Evolutionary conservation across 2,329 filamentous ascomycete genomes (phyloP), one percentile per base, ranked within the genome.

Genomic region (Amauroascus verrucosus): DNA sequence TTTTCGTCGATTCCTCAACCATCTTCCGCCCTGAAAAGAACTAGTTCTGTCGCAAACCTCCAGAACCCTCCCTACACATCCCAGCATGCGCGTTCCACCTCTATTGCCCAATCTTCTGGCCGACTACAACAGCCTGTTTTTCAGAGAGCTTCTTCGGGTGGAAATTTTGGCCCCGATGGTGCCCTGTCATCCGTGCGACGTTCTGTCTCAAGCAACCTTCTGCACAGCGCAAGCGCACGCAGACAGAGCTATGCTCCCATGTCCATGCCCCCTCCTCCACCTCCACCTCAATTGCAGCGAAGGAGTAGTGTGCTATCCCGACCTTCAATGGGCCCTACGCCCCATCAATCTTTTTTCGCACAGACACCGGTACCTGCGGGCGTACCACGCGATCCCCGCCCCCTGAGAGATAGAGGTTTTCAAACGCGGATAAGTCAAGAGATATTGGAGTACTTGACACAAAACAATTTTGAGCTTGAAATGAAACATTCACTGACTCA

Each of bases 401-500:
- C 90, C 13, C 74, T 97, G 51, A 86, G 84, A 64, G 88, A 97
- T 65, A 78, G 86, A 35, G 78, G 79, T 20, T 95, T 86, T 61
- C 87, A 94, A 65, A 78, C 82, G 28, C 82, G 84, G 54, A 90
- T 98, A 68, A 88, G 85, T 6, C 86, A 93, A 61, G 90, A 98
- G 64, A 72, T 98, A 53, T 74, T 95, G 60, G 93, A 98, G 60
- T 98, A 95, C 66, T 78, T 98, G 65, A 84, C 88, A 0, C 84
- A 90, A 54, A 85, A 96, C 68, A 95, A 96, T 65, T 98, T 97
- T 64, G 93, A 98, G 70, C 83, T 96, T 78, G 90, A 97, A 62
- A 95, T 94, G 84, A 96, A 95, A 71, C 87, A 97, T 67, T 85
- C 83, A 1, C 75, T 98, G n/a, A 87, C 88, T 0, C 85, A 86